A percentile compares a stretch with the other conserved stretches of the same genome.
These are phyloP conservation scores for Passiflora organensis DNA, from an alignment of 345 rosid genomes.

Conservation along the genomic window DNA sequence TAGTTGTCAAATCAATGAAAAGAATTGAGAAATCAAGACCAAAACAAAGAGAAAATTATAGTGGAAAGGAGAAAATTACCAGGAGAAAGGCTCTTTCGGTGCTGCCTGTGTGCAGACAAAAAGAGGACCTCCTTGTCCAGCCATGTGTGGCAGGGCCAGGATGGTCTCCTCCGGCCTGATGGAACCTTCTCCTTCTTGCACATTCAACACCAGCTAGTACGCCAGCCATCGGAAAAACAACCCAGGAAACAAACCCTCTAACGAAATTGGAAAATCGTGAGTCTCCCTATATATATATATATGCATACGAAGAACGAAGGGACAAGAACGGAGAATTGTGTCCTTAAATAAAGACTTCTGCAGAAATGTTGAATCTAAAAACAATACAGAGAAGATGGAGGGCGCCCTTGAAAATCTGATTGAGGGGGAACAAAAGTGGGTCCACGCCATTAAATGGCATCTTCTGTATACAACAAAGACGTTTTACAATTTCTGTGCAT, in stretches of 20 bases:
- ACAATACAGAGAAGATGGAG: not conserved
- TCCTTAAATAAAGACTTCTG: not conserved
- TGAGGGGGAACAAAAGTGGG: too few relatives aligned
- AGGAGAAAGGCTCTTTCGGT: conserved; percentile 29
- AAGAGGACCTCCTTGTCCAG: conserved; percentile 46
- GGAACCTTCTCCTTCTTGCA: conserved; percentile 69
- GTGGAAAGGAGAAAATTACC: conserved; percentile 16
- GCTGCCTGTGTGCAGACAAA: conserved; percentile 55
- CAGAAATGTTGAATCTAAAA: not conserved
- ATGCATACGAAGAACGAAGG: not conserved
- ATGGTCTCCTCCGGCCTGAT: conserved; percentile 49
- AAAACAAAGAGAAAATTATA: not conserved
- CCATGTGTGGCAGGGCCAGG: conserved; percentile 21
- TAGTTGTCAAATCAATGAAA: too few relatives aligned
- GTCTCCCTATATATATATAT: not conserved
- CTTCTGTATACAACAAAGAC: too few relatives aligned
- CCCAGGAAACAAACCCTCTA: not conserved
- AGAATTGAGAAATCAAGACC: not conserved
- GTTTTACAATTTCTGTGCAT: too few relatives aligned
- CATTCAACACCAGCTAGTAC: conserved; percentile 84
- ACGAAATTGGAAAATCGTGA: too few relatives aligned
- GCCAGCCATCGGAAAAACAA: conserved; percentile 50
- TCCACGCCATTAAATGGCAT: too few relatives aligned
- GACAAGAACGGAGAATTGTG: not conserved
- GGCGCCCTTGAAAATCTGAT: not conserved